phyloP scores from a whole-genome alignment of 2,329 filamentous ascomycete genomes.

The Aureobasidium zeae region DNA sequence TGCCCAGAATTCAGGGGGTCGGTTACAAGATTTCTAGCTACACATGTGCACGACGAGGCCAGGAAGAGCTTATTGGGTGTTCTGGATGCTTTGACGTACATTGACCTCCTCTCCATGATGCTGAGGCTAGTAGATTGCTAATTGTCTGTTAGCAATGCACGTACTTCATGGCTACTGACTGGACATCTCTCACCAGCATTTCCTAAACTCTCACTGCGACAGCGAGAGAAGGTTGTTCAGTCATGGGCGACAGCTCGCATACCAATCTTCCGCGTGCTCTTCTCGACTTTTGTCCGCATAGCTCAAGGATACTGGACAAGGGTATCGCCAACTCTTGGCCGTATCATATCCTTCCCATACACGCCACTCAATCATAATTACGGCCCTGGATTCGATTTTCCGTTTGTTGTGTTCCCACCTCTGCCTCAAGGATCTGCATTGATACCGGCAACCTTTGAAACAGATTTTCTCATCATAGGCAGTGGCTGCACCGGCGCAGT shows the following conservation, averaged over 20 bases:
- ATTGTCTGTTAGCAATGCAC: conserved; percentile 39
- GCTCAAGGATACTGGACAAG: conserved; percentile 48
- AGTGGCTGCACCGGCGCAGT: conserved; percentile 82
- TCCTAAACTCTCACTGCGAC: conserved; percentile 49
- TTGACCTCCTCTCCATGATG: not conserved
- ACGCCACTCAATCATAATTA: conserved; percentile 39
- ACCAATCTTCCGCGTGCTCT: conserved; percentile 45
- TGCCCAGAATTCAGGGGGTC: conserved; percentile 46
- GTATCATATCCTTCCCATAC: conserved; percentile 50
- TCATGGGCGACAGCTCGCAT: conserved; percentile 53
- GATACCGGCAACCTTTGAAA: conserved; percentile 53
- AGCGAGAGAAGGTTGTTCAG: conserved; percentile 54
- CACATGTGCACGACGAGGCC: conserved; percentile 41
- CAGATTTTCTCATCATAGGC: conserved; percentile 77
- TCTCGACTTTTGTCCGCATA: conserved; percentile 47
- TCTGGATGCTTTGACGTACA: conserved; percentile 5
- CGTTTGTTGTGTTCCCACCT: conserved; percentile 54
- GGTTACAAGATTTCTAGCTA: conserved; percentile 40
- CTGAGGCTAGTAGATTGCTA: not conserved
- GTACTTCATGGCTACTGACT: conserved; percentile 57
- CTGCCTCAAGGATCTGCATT: conserved; percentile 22
- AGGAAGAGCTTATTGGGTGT: conserved; percentile 37
- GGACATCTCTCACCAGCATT: conserved; percentile 57
- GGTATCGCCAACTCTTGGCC: conserved; percentile 45
- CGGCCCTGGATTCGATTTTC: conserved; percentile 46